phyloP scores from a whole-genome alignment of 2,329 filamentous ascomycete species.

The Emmonsiellopsis sp. region DNA sequence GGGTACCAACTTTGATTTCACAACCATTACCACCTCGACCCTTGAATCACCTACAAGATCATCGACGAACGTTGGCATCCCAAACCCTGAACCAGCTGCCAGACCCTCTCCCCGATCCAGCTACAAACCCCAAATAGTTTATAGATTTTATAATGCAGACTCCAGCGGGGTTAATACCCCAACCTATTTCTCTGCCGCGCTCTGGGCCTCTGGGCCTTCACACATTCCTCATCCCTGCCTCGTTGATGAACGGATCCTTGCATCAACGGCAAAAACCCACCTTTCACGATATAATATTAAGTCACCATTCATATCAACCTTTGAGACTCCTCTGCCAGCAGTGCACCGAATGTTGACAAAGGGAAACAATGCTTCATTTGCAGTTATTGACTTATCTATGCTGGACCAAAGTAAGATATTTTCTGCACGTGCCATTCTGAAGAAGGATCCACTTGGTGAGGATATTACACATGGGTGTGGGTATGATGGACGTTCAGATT shows the following conservation, averaged over 20 bases:
- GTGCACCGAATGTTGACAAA: conserved; percentile 23
- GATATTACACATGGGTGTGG: conserved; percentile 11
- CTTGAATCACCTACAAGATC: no score
- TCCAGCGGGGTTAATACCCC: conserved; percentile 23
- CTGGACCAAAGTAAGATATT: conserved; percentile 16
- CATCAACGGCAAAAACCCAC: conserved; percentile 16
- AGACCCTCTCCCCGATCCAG: no score
- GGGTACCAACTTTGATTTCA: background rate
- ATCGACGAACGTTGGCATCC: no score
- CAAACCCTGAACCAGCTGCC: no score
- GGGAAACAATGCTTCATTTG: conserved; percentile 16
- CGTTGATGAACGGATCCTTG: conserved; percentile 12
- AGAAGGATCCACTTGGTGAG: conserved; percentile 4
- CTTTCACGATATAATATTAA: conserved; percentile 12
- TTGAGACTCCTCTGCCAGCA: conserved; percentile 16
- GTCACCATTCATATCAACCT: conserved; percentile 28
- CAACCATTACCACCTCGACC: background rate
- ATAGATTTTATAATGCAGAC: conserved; percentile 23
- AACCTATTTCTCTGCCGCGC: conserved; percentile 16
- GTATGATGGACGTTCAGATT: conserved; percentile 24
- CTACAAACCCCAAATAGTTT: conserved; percentile 21
- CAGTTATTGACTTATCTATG: conserved; percentile 22
- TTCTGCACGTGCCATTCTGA: conserved; percentile 18
- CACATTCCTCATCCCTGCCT: conserved; percentile 10
- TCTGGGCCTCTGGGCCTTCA: conserved; percentile 13